Base-by-base conservation (phyloP, 352 stramenopile species). In the Globisporangium solare region DNA sequence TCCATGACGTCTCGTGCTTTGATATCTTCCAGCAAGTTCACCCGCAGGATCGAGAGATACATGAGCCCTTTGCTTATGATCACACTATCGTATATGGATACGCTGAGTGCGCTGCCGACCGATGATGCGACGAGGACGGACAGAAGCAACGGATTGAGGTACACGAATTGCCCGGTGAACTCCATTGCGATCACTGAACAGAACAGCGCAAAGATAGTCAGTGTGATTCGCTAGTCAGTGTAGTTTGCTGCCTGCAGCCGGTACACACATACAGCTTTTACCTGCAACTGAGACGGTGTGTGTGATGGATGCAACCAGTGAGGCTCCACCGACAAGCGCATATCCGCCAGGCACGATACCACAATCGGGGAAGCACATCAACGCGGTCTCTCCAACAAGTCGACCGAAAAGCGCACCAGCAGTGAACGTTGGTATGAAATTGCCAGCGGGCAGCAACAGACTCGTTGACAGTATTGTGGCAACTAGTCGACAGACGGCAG, bases 161-260 rank as follows among this genome's bases (percentile, higher is more conserved):
- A 89, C 43, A 83, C 66, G 39, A 90, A 86, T 52, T 88, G 77
- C 1, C 80, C 78, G 5, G 78, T 88, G 50, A 90, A 80, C 51
- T 90, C 80, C 11, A 87, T 57, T 27, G 75, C 76, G 48, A 90
- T 90, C n/a, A 90, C 75, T 63, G 39, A 22, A 50, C 4, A 41
- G 22, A 3, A 54, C 31, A 55, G n/a, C 10, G 8, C 2, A 18
- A 20, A 31, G 47, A 27, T 15, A 31, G 35, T 49, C n/a, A 17
- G 17, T 53, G n/a, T 6, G 45, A 27, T 13, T 10, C 18, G 40
- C 21, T 5, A 49, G 3, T 2, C 10, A 35, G 27, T 35, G 27
- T 35, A 10, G 27, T 35, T 49, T 18, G 40, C 21, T 22, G 5
- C 0, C 27, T 8, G 27, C 27, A 10, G 27, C 4, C 27, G 27